Conservation (phyloP, 2,329 filamentous ascomycete genomes). For the Talaromyces sp. region DNA sequence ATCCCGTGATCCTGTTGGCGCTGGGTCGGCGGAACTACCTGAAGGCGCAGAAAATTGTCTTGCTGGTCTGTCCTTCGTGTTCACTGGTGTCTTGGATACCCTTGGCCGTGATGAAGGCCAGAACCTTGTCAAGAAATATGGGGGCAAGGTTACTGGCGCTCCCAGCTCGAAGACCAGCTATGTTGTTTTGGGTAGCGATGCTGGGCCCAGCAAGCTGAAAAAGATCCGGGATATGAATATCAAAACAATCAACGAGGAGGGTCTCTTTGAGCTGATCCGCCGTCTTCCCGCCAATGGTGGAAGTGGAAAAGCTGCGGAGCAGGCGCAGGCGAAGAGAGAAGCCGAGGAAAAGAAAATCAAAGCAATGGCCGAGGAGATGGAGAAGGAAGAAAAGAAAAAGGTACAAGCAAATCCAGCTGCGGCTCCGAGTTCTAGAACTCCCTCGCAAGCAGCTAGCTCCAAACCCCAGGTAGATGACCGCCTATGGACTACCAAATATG, state of each 20-base stretch:
- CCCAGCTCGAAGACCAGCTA: conserved; percentile 93
- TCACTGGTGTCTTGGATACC: conserved; percentile 78
- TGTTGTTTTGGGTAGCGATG: conserved; percentile 84
- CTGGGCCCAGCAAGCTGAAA: conserved; percentile 84
- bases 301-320: conserved; percentile 78
- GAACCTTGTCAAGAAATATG: conserved; percentile 83
- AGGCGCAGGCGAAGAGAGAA: conserved; percentile 76
- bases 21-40: conserved; percentile 66
- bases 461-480: conserved; percentile 51
- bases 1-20: conserved; percentile 57
- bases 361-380: conserved; percentile 77
- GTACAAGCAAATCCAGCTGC: conserved; percentile 46
- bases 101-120: conserved; percentile 81
- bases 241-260: conserved; percentile 92
- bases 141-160: conserved; percentile 78
- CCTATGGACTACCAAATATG: conserved; percentile 93
- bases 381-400: conserved; percentile 63
- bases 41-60: conserved; percentile 84
- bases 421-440: conserved; percentile 42
- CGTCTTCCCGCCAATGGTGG: conserved; percentile 80
- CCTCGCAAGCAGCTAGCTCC: conserved; percentile 23
- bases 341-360: conserved; percentile 79
- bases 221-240: conserved; percentile 76
- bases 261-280: conserved; percentile 79
- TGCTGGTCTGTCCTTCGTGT: conserved; percentile 85